phyloP scores from a whole-genome alignment of 2,329 filamentous ascomycete species.

The Cladophialophora chaetospira region DNA sequence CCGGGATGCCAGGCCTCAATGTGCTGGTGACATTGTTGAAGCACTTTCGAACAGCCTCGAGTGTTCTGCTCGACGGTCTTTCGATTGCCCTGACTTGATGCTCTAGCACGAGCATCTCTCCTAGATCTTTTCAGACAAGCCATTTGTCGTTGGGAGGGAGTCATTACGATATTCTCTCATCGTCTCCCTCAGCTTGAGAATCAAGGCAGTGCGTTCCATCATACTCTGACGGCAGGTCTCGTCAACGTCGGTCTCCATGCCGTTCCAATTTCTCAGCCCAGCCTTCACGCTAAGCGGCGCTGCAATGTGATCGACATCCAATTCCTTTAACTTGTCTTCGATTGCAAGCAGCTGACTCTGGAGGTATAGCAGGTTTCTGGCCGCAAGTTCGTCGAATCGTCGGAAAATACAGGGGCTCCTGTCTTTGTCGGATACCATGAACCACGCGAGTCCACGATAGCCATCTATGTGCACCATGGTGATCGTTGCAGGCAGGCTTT shows the following conservation, averaged over 20 bases:
- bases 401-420: not conserved
- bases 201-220: not conserved
- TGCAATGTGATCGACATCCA: not conserved
- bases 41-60: slow-evolving; percentile 9
- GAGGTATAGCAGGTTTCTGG: not conserved
- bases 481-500: not conserved
- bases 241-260: not conserved
- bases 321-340: not conserved
- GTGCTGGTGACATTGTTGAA: slow-evolving; percentile 3
- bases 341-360: not conserved
- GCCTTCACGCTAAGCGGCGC: not conserved
- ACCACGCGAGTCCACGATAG: not conserved
- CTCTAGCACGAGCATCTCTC: slow-evolving; percentile 5
- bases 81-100: slow-evolving; percentile 1
- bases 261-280: not conserved
- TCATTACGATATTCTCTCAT: slow-evolving; percentile 6
- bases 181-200: slow-evolving; percentile 1
- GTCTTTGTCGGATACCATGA: not conserved
- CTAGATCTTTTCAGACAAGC: not conserved
- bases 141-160: not conserved
- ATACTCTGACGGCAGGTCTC: not conserved
- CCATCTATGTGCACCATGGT: not conserved
- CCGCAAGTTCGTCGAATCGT: not conserved
- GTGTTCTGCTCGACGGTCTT: not conserved
- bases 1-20: not conserved